Evolutionary conservation across 176 grass and related monocot genomes (phyloP).

Genomic region (Cenchrus fungigraminus): DNA sequence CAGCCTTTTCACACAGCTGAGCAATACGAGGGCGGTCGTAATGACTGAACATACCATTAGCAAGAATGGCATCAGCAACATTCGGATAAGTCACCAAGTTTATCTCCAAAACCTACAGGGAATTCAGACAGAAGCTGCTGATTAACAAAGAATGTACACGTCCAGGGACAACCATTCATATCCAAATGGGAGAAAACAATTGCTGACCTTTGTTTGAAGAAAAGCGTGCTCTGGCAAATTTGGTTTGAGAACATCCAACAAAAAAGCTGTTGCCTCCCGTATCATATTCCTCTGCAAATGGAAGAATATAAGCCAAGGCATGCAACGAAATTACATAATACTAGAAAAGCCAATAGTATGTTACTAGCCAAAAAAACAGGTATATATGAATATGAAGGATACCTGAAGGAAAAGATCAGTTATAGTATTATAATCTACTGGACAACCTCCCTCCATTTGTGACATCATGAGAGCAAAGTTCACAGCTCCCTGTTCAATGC

Average conservation of each 20-base stretch:
- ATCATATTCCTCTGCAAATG: conserved; percentile 82
- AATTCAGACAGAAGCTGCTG: conserved; percentile 33
- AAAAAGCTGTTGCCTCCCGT: conserved; percentile 90
- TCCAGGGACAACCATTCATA: not conserved
- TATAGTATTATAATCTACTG: conserved; percentile 91
- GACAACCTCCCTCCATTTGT: conserved; percentile 98
- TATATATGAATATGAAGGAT: conserved; percentile 17
- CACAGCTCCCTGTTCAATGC: conserved; percentile 73
- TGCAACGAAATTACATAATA: not conserved
- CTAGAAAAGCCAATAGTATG: conserved; percentile 12
- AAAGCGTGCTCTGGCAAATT: conserved; percentile 91
- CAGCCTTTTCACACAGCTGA: conserved; percentile 96
- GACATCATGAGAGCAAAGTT: conserved; percentile 99
- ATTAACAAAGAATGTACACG: not conserved
- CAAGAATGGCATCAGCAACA: conserved; percentile 98
- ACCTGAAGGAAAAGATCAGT: conserved; percentile 99
- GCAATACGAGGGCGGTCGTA: conserved; percentile 98
- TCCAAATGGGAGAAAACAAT: not conserved
- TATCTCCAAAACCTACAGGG: conserved; percentile 89
- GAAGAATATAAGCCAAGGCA: conserved; percentile 19
- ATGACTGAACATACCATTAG: conserved; percentile 98
- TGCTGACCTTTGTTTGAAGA: conserved; percentile 89
- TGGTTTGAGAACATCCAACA: conserved; percentile 94
- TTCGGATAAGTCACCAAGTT: conserved; percentile 97
- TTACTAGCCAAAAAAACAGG: conserved; percentile 38